These are phyloP conservation scores for Fusarium sp. DNA, from an alignment of 2,329 filamentous ascomycete species.

Conservation along the genomic window DNA sequence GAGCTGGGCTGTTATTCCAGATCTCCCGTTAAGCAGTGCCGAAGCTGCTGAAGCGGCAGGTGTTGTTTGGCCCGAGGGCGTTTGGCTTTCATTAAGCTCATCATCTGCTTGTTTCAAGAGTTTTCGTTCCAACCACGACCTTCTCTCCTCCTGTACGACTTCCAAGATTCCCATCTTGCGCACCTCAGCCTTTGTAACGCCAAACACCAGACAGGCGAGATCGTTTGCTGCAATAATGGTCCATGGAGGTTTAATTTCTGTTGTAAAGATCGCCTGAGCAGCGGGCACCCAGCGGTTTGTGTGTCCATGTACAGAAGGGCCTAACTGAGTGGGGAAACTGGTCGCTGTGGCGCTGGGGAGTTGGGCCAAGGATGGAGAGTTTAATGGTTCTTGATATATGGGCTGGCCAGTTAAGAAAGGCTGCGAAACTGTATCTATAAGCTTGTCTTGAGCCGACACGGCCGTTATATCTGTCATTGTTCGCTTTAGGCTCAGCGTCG, in stretches of 20 bases:
- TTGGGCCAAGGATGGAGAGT: constrained; percentile 54
- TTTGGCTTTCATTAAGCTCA: constrained; percentile 43
- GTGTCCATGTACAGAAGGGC: constrained; percentile 80
- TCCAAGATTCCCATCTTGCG: constrained; percentile 94
- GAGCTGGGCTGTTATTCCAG: constrained; percentile 85
- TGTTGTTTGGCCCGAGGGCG: constrained; percentile 48
- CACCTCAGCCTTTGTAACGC: constrained; percentile 96
- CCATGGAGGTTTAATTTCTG: constrained; percentile 89
- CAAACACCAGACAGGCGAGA: constrained; percentile 95
- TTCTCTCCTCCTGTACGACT: constrained; percentile 88
- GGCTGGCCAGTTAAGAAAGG: constrained; percentile 70
- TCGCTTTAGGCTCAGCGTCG: constrained; percentile 75
- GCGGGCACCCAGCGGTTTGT: constrained; percentile 90
- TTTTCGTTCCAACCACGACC: constrained; percentile 90
- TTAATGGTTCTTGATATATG: constrained; percentile 48
- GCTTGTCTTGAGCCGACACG: constrained; percentile 79
- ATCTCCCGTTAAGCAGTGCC: constrained; percentile 72
- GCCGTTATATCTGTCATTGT: constrained; percentile 87
- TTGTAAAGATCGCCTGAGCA: constrained; percentile 96
- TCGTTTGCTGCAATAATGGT: constrained; percentile 97
- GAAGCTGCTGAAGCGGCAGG: constrained; percentile 55
- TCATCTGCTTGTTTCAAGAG: constrained; percentile 64
- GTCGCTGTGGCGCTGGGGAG: constrained; percentile 53
- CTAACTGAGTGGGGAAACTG: constrained; percentile 58
- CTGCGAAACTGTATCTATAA: constrained; percentile 85